Conservation (phyloP, 805 yeast species). For the Starmerella vitae region DNA sequence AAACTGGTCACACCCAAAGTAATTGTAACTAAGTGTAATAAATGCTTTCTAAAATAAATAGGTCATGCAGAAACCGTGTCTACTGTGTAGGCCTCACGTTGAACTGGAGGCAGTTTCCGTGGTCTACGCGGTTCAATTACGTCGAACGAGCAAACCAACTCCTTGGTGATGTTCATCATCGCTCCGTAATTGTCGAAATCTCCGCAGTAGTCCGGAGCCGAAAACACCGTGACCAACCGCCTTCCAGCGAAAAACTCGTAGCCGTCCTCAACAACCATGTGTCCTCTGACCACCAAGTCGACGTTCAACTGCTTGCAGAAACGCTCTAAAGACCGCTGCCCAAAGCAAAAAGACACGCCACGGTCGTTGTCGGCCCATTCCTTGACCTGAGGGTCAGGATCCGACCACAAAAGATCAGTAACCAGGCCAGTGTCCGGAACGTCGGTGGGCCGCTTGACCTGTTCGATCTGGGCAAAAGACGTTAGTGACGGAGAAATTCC, state of each 20-base stretch:
- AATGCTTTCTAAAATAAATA: too few species aligned
- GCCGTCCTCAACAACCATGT: slow-evolving; percentile 78
- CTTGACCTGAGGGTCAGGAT: slow-evolving; percentile 65
- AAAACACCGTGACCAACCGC: slow-evolving; percentile 55
- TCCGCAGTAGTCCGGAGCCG: slow-evolving; percentile 69
- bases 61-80: too few species aligned
- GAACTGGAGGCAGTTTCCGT: too few species aligned
- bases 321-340: slow-evolving; percentile 62
- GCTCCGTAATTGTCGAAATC: slow-evolving; percentile 93
- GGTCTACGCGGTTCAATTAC: slow-evolving; percentile 55
- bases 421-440: slow-evolving; percentile 69
- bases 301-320: slow-evolving; percentile 58
- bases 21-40: too few species aligned
- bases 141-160: slow-evolving; percentile 82
- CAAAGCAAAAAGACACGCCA: slow-evolving; percentile 69
- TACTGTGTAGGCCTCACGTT: too few species aligned
- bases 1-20: too few species aligned
- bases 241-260: slow-evolving; percentile 62
- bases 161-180: slow-evolving; percentile 90
- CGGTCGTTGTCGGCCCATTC: slow-evolving; percentile 84
- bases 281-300: slow-evolving; percentile 72
- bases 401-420: slow-evolving; percentile 71
- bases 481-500: slow-evolving; percentile 65
- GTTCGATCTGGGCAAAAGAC: slow-evolving; percentile 56
- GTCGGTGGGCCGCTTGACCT: slow-evolving; percentile 67